Percentiles rank a stretch among this genome's conserved stretches.
Evolutionary conservation across 495 filamentous ascomycete species (phyloP).

Genomic region (Xylona heveae): DNA sequence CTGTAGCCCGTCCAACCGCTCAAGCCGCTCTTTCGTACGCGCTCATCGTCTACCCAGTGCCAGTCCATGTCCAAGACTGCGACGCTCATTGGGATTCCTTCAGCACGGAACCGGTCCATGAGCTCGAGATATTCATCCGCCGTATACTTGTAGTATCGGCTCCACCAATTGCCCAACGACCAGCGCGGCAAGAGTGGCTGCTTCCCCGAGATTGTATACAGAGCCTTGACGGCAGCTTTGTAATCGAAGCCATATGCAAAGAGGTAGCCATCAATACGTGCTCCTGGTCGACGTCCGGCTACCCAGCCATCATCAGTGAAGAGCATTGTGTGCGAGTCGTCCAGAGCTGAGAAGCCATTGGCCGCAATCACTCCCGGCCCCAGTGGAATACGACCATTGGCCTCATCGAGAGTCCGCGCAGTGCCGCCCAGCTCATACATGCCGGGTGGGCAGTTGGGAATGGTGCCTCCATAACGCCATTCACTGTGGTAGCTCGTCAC

Average conservation of each 20-base stretch:
- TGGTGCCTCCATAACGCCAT: slow-evolving; percentile 31
- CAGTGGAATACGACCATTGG: slow-evolving; percentile 25
- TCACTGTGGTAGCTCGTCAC: slow-evolving; percentile 13
- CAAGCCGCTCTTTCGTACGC: too few relatives aligned
- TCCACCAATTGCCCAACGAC: slow-evolving; percentile 43
- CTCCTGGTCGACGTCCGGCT: slow-evolving; percentile 16
- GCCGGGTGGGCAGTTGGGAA: slow-evolving; percentile 14
- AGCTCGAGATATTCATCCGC: slow-evolving; percentile 27
- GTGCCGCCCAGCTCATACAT: slow-evolving; percentile 28
- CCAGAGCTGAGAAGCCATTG: slow-evolving; percentile 23
- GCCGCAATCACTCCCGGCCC: slow-evolving; percentile 26
- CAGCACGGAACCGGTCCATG: slow-evolving; percentile 24
- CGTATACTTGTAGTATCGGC: slow-evolving; percentile 31
- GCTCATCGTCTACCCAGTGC: too few relatives aligned
- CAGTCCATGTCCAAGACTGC: slow-evolving; percentile 42
- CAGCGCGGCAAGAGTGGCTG: slow-evolving; percentile 34
- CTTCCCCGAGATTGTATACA: slow-evolving; percentile 30
- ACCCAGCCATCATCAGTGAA: slow-evolving; percentile 30
- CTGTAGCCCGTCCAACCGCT: slow-evolving; percentile 36
- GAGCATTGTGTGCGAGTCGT: slow-evolving; percentile 33
- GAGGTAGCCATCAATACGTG: slow-evolving; percentile 33
- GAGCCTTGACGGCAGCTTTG: slow-evolving; percentile 28
- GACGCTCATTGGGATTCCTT: slow-evolving; percentile 29
- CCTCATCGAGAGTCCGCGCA: slow-evolving; percentile 29
- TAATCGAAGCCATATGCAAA: slow-evolving; percentile 34